These are phyloP conservation scores for Colletotrichum lini DNA, from an alignment of 2,329 filamentous ascomycete genomes.

Conservation along the genomic window DNA sequence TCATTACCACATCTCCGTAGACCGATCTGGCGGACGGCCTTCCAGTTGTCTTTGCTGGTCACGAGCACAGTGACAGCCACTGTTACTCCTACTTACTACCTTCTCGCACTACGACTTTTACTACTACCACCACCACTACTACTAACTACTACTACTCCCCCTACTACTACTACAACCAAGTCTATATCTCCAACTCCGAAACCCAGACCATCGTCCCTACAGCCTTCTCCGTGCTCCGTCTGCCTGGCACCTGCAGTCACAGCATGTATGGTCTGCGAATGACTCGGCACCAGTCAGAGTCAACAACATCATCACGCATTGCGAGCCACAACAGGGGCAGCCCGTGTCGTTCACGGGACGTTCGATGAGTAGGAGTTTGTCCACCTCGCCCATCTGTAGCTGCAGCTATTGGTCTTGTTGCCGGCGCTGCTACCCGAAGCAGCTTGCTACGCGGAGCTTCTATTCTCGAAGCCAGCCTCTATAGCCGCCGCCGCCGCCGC, in stretches of 20 bases:
- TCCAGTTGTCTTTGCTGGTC: background rate
- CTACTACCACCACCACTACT: too few species aligned
- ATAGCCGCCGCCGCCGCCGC: conserved; percentile 24
- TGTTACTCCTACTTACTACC: background rate
- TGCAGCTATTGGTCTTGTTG: conserved; percentile 27
- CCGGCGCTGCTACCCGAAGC: conserved; percentile 5
- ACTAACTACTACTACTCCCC: background rate
- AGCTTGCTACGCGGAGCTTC: conserved; percentile 24
- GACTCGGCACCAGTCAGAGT: conserved; percentile 41
- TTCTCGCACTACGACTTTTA: too few species aligned
- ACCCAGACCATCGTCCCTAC: conserved; percentile 3
- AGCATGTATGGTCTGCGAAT: conserved; percentile 39
- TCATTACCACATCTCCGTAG: conserved; percentile 1
- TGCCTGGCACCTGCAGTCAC: conserved; percentile 30
- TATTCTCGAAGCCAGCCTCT: conserved; percentile 28
- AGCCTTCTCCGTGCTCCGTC: conserved; percentile 13
- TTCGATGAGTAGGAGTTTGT: conserved; percentile 31
- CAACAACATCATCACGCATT: conserved; percentile 24
- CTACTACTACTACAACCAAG: background rate
- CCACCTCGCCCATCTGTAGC: conserved; percentile 25
- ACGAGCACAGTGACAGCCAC: conserved; percentile 5
- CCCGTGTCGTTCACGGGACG: conserved; percentile 15
- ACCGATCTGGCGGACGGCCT: conserved; percentile 8
- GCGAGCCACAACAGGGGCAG: conserved; percentile 35
- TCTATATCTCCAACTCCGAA: background rate